A percentile compares a stretch with the other conserved stretches of the same genome.
phyloP scores from a whole-genome alignment of 1,139 yeast species.

The Sugiyamaella japonica region DNA sequence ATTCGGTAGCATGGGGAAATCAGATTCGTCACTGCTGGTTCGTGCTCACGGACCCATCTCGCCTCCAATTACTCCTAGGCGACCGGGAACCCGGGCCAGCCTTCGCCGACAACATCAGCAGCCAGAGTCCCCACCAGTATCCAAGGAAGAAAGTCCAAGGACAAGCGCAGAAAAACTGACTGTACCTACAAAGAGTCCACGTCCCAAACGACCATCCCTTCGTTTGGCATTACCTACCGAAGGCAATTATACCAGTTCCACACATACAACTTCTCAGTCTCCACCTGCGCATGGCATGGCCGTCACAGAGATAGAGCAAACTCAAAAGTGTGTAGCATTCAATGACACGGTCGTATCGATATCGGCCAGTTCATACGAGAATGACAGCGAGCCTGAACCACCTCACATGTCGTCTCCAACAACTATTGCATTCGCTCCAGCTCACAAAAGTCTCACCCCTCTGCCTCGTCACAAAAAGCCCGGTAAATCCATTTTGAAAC shows the following conservation, averaged over 20 bases:
- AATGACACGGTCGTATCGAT: slow-evolving; percentile 6
- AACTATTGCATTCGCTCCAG: background rate
- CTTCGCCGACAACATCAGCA: slow-evolving; percentile 1
- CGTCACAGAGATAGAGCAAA: background rate
- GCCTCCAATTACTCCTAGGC: slow-evolving; percentile 19
- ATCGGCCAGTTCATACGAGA: slow-evolving; percentile 9
- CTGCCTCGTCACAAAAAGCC: slow-evolving; percentile 3
- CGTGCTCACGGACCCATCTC: slow-evolving; percentile 8
- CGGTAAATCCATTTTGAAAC: slow-evolving; percentile 9
- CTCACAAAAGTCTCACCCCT: slow-evolving; percentile 4
- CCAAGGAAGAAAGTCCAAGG: background rate
- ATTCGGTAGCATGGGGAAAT: slow-evolving; percentile 6
- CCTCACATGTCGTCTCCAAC: background rate
- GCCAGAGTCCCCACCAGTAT: background rate
- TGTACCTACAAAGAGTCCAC: background rate
- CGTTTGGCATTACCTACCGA: background rate
- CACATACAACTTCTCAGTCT: background rate
- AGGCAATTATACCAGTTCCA: background rate
- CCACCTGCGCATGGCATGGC: background rate
- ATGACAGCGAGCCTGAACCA: background rate
- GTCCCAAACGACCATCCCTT: background rate
- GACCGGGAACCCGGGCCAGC: slow-evolving; percentile 6
- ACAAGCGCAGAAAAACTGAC: background rate
- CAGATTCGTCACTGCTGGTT: background rate
- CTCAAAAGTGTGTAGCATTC: slow-evolving; percentile 6